These are phyloP conservation scores for Lentinula aciculospora DNA, from an alignment of 768 basidiomycete genomes.

Conservation along the genomic window DNA sequence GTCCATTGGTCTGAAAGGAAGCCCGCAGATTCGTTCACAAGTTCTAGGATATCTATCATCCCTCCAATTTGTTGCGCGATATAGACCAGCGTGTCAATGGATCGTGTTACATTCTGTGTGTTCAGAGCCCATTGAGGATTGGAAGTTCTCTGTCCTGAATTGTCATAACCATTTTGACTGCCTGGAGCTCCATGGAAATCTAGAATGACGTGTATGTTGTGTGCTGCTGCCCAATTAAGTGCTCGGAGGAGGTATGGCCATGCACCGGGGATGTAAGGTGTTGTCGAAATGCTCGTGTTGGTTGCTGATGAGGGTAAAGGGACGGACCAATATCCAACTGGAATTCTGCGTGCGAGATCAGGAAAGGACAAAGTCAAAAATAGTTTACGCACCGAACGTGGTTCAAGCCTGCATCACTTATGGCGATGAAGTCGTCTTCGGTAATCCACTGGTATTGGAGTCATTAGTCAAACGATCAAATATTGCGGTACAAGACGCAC, in stretches of 20 bases:
- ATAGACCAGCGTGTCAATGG: constrained; percentile 53
- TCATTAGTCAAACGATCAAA: constrained; percentile 1
- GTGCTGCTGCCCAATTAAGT: constrained; percentile 56
- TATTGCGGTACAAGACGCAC: constrained; percentile 19
- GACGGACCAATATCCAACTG: constrained; percentile 77
- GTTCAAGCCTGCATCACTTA: constrained; percentile 61
- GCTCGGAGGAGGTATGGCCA: constrained; percentile 64
- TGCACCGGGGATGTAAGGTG: constrained; percentile 58
- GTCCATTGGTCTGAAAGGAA: constrained; percentile 39
- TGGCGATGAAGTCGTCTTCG: constrained; percentile 63
- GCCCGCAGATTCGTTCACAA: constrained; percentile 67
- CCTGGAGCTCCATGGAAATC: constrained; percentile 76
- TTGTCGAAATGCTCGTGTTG: constrained; percentile 22
- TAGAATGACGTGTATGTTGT: constrained; percentile 63
- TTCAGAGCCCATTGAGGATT: constrained; percentile 52
- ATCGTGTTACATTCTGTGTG: constrained; percentile 43
- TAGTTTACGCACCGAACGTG: constrained; percentile 51
- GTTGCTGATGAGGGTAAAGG: constrained; percentile 54
- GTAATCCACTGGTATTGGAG: constrained; percentile 44
- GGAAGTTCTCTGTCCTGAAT: constrained; percentile 60
- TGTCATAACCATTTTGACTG: constrained; percentile 53
- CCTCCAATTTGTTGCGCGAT: constrained; percentile 49
- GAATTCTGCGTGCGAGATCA: constrained; percentile 39
- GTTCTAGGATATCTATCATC: constrained; percentile 57
- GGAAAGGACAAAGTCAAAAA: background rate